Evolutionary conservation across 2,329 filamentous ascomycete species (phyloP).

Genomic region (Fonsecaea multimorphosa): DNA sequence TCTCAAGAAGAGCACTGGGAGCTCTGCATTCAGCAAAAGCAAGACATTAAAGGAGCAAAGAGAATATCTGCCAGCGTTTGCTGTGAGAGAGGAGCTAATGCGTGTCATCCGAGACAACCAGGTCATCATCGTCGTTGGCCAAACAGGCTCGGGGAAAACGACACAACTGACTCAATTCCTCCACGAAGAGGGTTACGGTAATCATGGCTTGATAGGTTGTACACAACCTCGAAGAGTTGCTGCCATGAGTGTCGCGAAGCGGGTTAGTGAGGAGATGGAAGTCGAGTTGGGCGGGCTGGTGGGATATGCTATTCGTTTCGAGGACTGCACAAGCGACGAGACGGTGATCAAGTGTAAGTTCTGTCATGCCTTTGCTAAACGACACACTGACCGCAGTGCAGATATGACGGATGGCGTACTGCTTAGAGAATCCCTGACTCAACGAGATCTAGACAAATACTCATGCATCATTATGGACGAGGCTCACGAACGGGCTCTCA

Average conservation of each 20-base stretch:
- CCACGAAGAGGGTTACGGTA: constrained; percentile 87
- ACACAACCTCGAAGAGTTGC: constrained; percentile 97
- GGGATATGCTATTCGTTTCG: constrained; percentile 96
- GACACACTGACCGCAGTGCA: constrained; percentile 39
- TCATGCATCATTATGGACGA: constrained; percentile 99
- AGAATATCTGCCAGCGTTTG: constrained; percentile 93
- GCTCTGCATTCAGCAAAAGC: constrained; percentile 88
- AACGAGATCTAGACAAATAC: constrained; percentile 91
- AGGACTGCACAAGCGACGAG: constrained; percentile 95
- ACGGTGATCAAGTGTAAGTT: constrained; percentile 83
- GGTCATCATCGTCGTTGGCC: constrained; percentile 93
- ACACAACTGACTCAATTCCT: constrained; percentile 96
- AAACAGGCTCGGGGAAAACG: constrained; percentile 97
- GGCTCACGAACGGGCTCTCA: constrained; percentile 93
- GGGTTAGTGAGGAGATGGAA: constrained; percentile 98
- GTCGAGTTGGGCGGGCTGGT: constrained; percentile 85
- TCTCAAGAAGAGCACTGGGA: constrained; percentile 82
- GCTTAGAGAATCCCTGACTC: constrained; percentile 88
- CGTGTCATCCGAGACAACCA: constrained; percentile 95
- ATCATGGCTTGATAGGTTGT: constrained; percentile 88
- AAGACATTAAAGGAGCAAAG: constrained; percentile 90
- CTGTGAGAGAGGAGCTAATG: constrained; percentile 89
- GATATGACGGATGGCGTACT: constrained; percentile 98
- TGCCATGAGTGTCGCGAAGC: constrained; percentile 96
- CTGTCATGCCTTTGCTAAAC: not conserved